Conservation (phyloP, 1,284 basidiomycete genomes). For the Ustilago xerochloae region DNA sequence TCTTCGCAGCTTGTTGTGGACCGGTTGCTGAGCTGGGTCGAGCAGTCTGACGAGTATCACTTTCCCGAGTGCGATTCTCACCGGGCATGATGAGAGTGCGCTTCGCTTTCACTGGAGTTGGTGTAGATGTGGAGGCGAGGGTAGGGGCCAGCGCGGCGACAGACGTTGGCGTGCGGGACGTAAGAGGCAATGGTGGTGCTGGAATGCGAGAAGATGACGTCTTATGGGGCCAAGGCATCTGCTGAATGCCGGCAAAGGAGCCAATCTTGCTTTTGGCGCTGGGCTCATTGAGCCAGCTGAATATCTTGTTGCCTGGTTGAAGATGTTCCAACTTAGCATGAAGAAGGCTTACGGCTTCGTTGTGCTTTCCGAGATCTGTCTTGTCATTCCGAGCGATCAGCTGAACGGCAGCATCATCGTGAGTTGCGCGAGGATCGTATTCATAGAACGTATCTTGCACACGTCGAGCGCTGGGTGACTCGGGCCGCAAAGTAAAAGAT, state of each 20-base stretch:
- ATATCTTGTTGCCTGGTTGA: background rate
- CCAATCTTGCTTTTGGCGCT: conserved; percentile 11
- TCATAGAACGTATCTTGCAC: conserved; percentile 14
- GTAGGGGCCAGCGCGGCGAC: background rate
- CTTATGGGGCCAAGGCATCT: conserved; percentile 3
- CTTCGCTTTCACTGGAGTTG: background rate
- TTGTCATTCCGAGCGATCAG: conserved; percentile 12
- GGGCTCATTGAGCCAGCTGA: conserved; percentile 4
- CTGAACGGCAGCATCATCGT: conserved; percentile 16
- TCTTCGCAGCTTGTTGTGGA: conserved; percentile 6
- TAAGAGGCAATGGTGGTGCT: background rate
- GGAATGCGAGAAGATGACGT: background rate
- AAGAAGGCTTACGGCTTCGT: background rate
- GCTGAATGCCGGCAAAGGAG: background rate
- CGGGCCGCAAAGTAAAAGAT: conserved; percentile 6
- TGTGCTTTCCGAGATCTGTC: background rate
- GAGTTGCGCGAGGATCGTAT: conserved; percentile 29
- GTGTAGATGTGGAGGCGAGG: conserved; percentile 1
- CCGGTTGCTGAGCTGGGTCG: background rate
- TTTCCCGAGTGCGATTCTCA: background rate
- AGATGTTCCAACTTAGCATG: background rate
- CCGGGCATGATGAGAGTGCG: conserved; percentile 29
- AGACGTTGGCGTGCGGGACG: background rate
- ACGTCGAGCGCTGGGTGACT: conserved; percentile 5
- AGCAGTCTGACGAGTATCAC: background rate